These are phyloP conservation scores for Starmerella floricola DNA, from an alignment of 805 yeast species.

Conservation along the genomic window DNA sequence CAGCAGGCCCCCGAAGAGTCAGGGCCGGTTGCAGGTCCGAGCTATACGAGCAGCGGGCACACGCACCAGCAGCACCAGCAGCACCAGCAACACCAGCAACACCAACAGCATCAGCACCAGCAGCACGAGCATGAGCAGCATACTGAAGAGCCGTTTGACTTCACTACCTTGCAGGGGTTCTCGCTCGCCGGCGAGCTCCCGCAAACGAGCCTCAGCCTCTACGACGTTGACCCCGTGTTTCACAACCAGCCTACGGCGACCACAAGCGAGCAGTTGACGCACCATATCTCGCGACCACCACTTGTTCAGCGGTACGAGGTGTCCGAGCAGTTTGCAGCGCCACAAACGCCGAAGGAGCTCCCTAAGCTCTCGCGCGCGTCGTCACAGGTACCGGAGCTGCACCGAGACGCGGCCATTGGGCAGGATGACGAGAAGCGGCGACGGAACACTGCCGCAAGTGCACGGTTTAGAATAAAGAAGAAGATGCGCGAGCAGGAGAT, in stretches of 20 bases:
- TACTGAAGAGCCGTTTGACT: slow-evolving; percentile 20
- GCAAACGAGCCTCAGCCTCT: slow-evolving; percentile 16
- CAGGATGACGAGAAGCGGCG: slow-evolving; percentile 61
- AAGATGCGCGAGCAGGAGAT: slow-evolving; percentile 84
- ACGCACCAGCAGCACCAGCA: slow-evolving; percentile 14
- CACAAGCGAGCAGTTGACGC: neutral
- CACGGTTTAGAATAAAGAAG: slow-evolving; percentile 84
- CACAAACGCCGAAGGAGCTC: neutral
- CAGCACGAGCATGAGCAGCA: slow-evolving; percentile 2
- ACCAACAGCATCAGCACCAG: slow-evolving; percentile 3
- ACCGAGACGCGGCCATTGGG: neutral
- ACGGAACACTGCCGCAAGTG: slow-evolving; percentile 88
- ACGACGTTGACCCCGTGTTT: slow-evolving; percentile 19
- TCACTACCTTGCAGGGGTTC: slow-evolving; percentile 25
- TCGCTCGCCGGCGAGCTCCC: slow-evolving; percentile 29
- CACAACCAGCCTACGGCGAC: slow-evolving; percentile 9
- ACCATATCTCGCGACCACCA: slow-evolving; percentile 7
- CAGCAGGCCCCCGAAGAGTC: slow-evolving; percentile 15
- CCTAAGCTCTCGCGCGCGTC: neutral
- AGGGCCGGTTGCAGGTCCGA: slow-evolving; percentile 16
- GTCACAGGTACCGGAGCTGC: neutral
- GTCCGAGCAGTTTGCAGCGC: slow-evolving; percentile 14
- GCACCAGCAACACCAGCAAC: slow-evolving; percentile 3
- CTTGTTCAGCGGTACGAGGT: slow-evolving; percentile 19
- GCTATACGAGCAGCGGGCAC: slow-evolving; percentile 3